Evolutionary conservation across 352 stramenopile genomes (phyloP).

Genomic region (Globisporangium mamillatum): DNA sequence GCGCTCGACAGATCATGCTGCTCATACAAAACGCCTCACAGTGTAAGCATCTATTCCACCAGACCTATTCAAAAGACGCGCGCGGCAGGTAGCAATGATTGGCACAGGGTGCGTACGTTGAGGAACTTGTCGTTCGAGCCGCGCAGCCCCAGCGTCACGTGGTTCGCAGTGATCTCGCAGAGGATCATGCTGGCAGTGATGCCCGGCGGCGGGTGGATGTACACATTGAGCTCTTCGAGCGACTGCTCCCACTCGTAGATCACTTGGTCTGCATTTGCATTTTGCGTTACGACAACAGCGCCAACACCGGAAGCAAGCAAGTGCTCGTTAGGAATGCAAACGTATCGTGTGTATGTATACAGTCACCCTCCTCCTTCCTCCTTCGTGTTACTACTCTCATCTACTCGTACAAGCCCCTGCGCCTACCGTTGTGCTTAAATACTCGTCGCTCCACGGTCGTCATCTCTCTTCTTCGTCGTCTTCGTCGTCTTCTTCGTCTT

Average conservation of each 20-base stretch:
- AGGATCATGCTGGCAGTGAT: constrained; percentile 82
- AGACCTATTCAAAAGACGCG: not conserved
- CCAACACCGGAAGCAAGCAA: not conserved
- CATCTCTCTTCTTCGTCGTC: constrained; percentile 21
- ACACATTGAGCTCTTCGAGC: constrained; percentile 94
- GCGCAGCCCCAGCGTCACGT: constrained; percentile 89
- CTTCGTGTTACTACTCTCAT: not conserved
- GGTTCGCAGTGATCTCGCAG: constrained; percentile 87
- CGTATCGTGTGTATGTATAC: constrained; percentile 8
- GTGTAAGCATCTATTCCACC: not conserved
- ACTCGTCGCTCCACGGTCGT: constrained; percentile 40
- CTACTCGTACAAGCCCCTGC: constrained; percentile 13
- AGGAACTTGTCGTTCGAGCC: constrained; percentile 90
- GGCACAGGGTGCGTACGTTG: constrained; percentile 50
- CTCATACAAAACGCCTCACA: not conserved
- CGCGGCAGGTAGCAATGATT: not conserved
- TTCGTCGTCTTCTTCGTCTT: not conserved
- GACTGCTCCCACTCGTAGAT: constrained; percentile 98
- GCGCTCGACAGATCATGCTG: constrained; percentile 90
- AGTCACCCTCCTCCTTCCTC: not conserved
- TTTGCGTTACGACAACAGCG: constrained; percentile 16
- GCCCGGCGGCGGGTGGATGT: constrained; percentile 88
- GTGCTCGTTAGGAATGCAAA: not conserved
- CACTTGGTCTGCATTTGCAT: constrained; percentile 38
- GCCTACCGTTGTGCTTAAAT: constrained; percentile 68